Evolutionary conservation across 805 yeast genomes (phyloP).

Genomic region (Dipodascopsis uninucleata): DNA sequence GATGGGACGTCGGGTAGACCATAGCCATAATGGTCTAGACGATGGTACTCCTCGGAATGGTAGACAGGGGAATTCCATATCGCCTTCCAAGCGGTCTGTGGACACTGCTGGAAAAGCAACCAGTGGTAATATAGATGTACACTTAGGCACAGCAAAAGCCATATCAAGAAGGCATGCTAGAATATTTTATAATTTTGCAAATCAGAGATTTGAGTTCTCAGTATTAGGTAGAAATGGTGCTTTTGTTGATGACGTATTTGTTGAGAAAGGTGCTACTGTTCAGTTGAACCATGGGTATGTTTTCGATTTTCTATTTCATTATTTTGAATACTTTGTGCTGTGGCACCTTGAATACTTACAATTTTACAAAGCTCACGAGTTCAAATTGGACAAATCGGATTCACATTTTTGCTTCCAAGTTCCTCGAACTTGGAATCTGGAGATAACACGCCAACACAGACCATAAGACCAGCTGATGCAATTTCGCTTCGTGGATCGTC

Average conservation of each 20-base stretch:
- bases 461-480: conserved; percentile 28
- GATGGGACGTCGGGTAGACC: conserved; percentile 77
- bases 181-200: conserved; percentile 93
- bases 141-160: conserved; percentile 86
- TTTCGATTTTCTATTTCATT: not conserved
- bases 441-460: conserved; percentile 13
- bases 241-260: conserved; percentile 85
- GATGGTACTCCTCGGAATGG: not conserved
- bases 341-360: not conserved
- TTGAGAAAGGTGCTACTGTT: conserved; percentile 87
- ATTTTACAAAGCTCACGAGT: conserved; percentile 44
- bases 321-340: not conserved
- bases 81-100: too few relatives aligned
- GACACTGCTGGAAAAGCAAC: conserved; percentile 33
- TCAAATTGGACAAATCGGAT: conserved; percentile 90
- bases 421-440: conserved; percentile 35
- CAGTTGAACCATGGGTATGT: conserved; percentile 74
- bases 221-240: conserved; percentile 96
- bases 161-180: conserved; percentile 92
- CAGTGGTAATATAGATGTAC: conserved; percentile 70
- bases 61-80: not conserved
- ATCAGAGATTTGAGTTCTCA: conserved; percentile 87
- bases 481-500: conserved; percentile 21
- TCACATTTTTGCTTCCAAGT: conserved; percentile 79
- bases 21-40: conserved; percentile 31